These are phyloP conservation scores for Claviceps spartinae DNA, from an alignment of 2,329 filamentous ascomycete species.

Conservation along the genomic window DNA sequence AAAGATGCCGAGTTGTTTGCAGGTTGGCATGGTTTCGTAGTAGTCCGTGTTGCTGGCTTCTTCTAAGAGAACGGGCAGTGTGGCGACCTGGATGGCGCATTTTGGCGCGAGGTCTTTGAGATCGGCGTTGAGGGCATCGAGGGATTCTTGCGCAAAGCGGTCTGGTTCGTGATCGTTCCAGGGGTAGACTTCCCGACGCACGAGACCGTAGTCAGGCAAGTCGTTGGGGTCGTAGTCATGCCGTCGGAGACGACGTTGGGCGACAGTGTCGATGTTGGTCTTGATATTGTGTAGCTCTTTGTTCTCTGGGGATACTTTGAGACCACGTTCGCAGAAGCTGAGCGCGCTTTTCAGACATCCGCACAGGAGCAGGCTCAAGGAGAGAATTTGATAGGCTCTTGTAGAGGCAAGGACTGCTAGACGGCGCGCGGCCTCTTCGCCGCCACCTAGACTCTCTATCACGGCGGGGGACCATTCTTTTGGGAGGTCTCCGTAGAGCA, in stretches of 20 bases:
- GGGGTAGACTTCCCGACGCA: conserved; percentile 57
- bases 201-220: conserved; percentile 56
- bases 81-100: conserved; percentile 63
- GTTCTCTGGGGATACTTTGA: conserved; percentile 40
- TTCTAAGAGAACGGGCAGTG: conserved; percentile 57
- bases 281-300: conserved; percentile 40
- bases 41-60: conserved; percentile 35
- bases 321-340: conserved; percentile 50
- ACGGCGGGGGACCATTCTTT: conserved; percentile 20
- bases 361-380: conserved; percentile 45
- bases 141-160: conserved; percentile 53
- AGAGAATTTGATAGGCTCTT: conserved; percentile 45
- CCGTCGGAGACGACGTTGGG: conserved; percentile 32
- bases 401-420: conserved; percentile 38
- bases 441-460: conserved; percentile 20
- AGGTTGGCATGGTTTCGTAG: conserved; percentile 41
- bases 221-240: conserved; percentile 35
- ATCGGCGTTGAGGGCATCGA: conserved; percentile 58
- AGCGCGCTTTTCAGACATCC: conserved; percentile 56
- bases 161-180: conserved; percentile 58
- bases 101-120: conserved; percentile 61
- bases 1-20: conserved; percentile 78
- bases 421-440: conserved; percentile 20
- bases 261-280: conserved; percentile 39
- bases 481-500: conserved; percentile 30